Conservation (phyloP, 495 filamentous ascomycete species). For the Tricharina praecox region DNA sequence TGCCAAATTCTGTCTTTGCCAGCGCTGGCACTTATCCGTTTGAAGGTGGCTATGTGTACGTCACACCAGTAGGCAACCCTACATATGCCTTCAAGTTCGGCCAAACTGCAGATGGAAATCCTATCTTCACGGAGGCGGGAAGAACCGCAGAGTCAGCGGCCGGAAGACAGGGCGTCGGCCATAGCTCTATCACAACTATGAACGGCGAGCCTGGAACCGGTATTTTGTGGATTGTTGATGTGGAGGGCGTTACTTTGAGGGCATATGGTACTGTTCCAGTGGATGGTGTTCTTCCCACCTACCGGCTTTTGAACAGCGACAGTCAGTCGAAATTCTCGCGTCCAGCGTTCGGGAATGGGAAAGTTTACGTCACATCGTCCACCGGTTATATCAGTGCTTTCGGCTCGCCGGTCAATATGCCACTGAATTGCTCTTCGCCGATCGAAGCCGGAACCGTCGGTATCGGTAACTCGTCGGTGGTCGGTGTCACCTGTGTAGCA, state of each 20-base stretch:
- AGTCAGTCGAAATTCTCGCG: slow-evolving; percentile 30
- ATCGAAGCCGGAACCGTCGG: slow-evolving; percentile 26
- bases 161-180: slow-evolving; percentile 29
- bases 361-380: slow-evolving; percentile 25
- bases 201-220: slow-evolving; percentile 29
- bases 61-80: slow-evolving; percentile 28
- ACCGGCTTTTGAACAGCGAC: slow-evolving; percentile 28
- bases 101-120: slow-evolving; percentile 23
- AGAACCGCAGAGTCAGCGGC: slow-evolving; percentile 25
- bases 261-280: slow-evolving; percentile 33
- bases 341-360: slow-evolving; percentile 30
- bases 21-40: slow-evolving; percentile 30
- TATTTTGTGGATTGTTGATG: slow-evolving; percentile 30
- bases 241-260: slow-evolving; percentile 29
- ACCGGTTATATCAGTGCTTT: slow-evolving; percentile 28
- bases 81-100: slow-evolving; percentile 30
- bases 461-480: slow-evolving; percentile 18
- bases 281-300: slow-evolving; percentile 26
- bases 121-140: slow-evolving; percentile 29
- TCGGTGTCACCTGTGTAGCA: slow-evolving; percentile 25
- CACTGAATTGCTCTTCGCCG: slow-evolving; percentile 29
- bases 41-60: slow-evolving; percentile 33
- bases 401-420: slow-evolving; percentile 30
- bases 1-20: slow-evolving; percentile 28
- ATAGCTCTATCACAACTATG: slow-evolving; percentile 29